Conservation (phyloP, 2,329 filamentous ascomycete genomes). For the Hypomyces perniciosus region DNA sequence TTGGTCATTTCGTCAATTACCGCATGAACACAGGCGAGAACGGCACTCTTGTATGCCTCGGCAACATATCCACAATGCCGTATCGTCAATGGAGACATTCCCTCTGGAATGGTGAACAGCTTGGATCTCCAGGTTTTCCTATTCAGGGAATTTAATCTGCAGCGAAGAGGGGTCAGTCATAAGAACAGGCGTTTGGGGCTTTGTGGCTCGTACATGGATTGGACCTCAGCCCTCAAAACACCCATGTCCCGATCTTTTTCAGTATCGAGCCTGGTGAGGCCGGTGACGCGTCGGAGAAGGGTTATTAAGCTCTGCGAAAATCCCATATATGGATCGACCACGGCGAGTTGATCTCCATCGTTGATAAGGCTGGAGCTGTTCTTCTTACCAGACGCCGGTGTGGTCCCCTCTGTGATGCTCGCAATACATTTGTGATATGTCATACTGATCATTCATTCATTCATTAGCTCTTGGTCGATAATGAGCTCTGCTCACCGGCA, state of each 20-base stretch:
- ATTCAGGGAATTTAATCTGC: constrained; percentile 3
- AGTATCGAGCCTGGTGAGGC: not conserved
- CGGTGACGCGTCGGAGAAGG: constrained; percentile 1
- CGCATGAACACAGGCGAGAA: constrained; percentile 5
- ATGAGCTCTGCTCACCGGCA: not conserved
- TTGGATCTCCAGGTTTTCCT: constrained; percentile 4
- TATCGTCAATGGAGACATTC: constrained; percentile 4
- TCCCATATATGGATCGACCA: constrained; percentile 7
- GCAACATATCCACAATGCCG: constrained; percentile 3
- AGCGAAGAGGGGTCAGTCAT: not conserved
- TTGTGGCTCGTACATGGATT: not conserved
- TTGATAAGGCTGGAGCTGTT: not conserved
- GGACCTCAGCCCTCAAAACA: not conserved
- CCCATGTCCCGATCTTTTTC: not conserved
- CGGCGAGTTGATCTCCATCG: not conserved
- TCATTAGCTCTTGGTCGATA: not conserved
- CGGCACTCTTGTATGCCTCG: constrained; percentile 5
- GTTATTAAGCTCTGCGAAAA: constrained; percentile 9
- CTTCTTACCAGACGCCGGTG: not conserved
- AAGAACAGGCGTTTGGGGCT: too few species aligned
- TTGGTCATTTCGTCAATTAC: constrained; percentile 1
- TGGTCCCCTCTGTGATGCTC: not conserved
- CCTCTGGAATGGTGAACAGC: constrained; percentile 7
- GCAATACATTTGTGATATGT: constrained; percentile 10
- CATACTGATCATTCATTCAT: not conserved